Evolutionary conservation across 805 yeast genomes (phyloP).

Genomic region (Pichia cephalocereana): DNA sequence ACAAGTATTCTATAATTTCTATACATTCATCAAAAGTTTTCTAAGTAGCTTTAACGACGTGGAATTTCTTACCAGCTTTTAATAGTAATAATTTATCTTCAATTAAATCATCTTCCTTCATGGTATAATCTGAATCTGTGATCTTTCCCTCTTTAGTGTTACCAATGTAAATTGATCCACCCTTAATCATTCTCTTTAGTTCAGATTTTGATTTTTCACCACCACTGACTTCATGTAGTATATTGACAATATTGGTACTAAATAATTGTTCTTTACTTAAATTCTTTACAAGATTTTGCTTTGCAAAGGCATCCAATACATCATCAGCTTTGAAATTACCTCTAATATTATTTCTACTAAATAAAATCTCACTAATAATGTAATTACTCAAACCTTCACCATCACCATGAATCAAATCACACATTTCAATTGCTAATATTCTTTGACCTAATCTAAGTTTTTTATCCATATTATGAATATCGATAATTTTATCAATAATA

Average conservation of each 20-base stretch:
- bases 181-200: slow-evolving; percentile 41
- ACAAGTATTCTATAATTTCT: not conserved
- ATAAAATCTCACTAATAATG: slow-evolving; percentile 57
- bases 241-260: slow-evolving; percentile 35
- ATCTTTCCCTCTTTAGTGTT: slow-evolving; percentile 40
- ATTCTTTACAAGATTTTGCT: slow-evolving; percentile 44
- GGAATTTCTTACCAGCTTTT: slow-evolving; percentile 67
- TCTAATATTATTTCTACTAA: slow-evolving; percentile 21
- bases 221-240: slow-evolving; percentile 40
- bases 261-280: slow-evolving; percentile 26
- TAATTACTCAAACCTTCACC: slow-evolving; percentile 66
- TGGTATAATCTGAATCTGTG: slow-evolving; percentile 37
- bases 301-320: slow-evolving; percentile 45
- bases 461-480: slow-evolving; percentile 48
- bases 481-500: slow-evolving; percentile 46
- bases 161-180: slow-evolving; percentile 72
- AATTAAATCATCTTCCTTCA: slow-evolving; percentile 42
- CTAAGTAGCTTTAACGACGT: slow-evolving; percentile 37
- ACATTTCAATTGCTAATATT: slow-evolving; percentile 71
- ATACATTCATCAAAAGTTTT: too few species aligned
- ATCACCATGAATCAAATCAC: slow-evolving; percentile 79
- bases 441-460: slow-evolving; percentile 64
- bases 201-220: slow-evolving; percentile 35
- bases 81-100: slow-evolving; percentile 55
- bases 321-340: slow-evolving; percentile 37